Base-by-base conservation (phyloP, 1,284 basidiomycete species). In the Cerrena zonata region DNA sequence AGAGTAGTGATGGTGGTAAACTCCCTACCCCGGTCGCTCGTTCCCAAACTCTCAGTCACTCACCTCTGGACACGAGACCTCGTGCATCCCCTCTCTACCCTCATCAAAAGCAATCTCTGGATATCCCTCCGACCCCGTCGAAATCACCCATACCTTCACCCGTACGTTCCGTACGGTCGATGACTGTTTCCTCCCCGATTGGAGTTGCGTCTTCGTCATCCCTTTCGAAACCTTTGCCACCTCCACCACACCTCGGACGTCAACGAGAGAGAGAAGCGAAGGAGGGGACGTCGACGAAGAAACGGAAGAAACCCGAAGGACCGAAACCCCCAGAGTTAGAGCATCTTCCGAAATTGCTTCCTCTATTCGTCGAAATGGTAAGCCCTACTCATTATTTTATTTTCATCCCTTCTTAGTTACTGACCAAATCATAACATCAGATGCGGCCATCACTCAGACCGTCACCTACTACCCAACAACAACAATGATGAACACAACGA, bases 361-460 rank as follows among this genome's bases (percentile, higher is more conserved):
- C 93, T 1, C 61, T 97, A 24, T 96, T 96, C 65, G 79, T 88
- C 43, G 94, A 96, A 69, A 83, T 94, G 75, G 92, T 94, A 57
- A 65, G 84, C 65, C 25, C 3, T 30, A 15, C 21, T 10, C 43
- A 23, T 42, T 55, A 40, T 24, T 54, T 60, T 44, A 60, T 43
- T 34, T 22, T 42, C n/a, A n/a, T n/a, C n/a, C n/a, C 13, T 11
- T 42, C 19, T n/a, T n/a, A 10, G 19, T 1, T 11, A 21, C 40
- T 38, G 23, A 11, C 15, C n/a, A n/a, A n/a, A n/a, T n/a, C n/a
- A n/a, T n/a, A n/a, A n/a, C n/a, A n/a, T n/a, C 42, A 49, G 41
- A 48, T 50, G 43, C 52, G 45, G 11, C 48, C 40, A 13, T 36
- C 45, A 26, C 34, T 50, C 10, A 37, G 48, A 23, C 40, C 48